Conservation (phyloP, 2,329 filamentous ascomycete genomes). For the Thielaviopsis punctulata region DNA sequence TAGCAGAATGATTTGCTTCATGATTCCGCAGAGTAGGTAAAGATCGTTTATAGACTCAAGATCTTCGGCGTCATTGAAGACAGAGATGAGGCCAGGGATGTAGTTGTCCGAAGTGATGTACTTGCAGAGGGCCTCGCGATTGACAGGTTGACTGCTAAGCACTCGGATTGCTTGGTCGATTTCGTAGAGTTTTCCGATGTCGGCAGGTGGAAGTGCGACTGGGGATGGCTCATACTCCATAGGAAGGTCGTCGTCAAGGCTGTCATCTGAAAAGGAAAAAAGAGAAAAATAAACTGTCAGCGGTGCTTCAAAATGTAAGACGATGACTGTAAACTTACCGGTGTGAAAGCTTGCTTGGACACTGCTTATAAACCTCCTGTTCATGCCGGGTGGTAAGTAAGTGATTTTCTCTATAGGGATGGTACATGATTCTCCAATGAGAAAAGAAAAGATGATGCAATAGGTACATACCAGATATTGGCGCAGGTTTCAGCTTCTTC, state of each 20-base stretch:
- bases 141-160: conserved; percentile 54
- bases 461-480: conserved; percentile 57
- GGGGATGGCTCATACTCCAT: conserved; percentile 50
- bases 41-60: conserved; percentile 74
- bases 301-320: not conserved
- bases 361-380: conserved; percentile 77
- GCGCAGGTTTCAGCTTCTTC: conserved; percentile 92
- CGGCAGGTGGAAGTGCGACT: conserved; percentile 60
- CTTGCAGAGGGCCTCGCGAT: conserved; percentile 74
- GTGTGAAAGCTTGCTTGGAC: conserved; percentile 56
- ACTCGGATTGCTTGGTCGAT: conserved; percentile 72
- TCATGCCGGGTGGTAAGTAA: conserved; percentile 14
- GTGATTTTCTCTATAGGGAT: no score
- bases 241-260: conserved; percentile 67
- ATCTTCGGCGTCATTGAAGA: conserved; percentile 81
- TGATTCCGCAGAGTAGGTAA: conserved; percentile 88
- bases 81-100: conserved; percentile 66
- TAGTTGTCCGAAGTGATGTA: conserved; percentile 76
- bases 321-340: not conserved
- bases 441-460: not conserved
- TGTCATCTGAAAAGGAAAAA: conserved; percentile 45
- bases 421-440: no score
- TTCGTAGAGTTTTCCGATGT: conserved; percentile 67
- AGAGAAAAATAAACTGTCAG: conserved; percentile 15
- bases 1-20: conserved; percentile 87